Conservation (phyloP, 163 green algal species). For the Chlorella variabilis region DNA sequence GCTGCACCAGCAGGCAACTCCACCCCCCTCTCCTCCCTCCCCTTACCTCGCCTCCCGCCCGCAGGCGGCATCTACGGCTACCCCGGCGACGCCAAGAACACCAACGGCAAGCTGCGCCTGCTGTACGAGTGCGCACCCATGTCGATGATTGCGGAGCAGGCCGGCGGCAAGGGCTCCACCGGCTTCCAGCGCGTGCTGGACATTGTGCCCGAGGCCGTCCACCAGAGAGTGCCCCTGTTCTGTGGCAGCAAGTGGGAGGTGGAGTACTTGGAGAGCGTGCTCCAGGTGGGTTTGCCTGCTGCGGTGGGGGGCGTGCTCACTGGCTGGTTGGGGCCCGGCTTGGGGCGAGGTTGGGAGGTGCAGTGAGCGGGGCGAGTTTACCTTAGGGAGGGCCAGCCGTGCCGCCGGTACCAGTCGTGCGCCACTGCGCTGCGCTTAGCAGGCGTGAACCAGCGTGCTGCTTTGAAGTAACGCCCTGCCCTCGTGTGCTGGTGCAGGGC, state of each 20-base stretch:
- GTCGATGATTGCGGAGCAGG: conserved; percentile 96
- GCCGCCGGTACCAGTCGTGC: too few relatives aligned
- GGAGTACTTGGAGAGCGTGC: conserved; percentile 48
- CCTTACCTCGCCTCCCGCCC: neutral
- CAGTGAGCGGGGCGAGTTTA: too few relatives aligned
- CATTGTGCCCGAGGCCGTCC: conserved; percentile 86
- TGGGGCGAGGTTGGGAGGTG: too few relatives aligned
- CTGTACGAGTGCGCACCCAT: conserved; percentile 99
- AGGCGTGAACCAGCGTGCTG: neutral
- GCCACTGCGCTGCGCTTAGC: too few relatives aligned
- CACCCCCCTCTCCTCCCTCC: neutral
- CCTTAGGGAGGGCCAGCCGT: too few relatives aligned
- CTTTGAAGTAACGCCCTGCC: too few relatives aligned
- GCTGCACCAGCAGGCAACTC: neutral
- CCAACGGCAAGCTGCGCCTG: conserved; percentile 97
- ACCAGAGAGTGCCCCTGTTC: conserved; percentile 97
- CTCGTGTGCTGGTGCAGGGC: neutral
- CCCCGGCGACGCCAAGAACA: conserved; percentile 93
- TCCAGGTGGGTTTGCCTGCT: too few relatives aligned
- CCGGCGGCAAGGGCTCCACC: conserved; percentile 90
- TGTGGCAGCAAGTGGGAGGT: conserved; percentile 57
- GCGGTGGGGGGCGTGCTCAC: too few relatives aligned
- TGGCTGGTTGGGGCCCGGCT: too few relatives aligned
- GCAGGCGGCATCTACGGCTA: conserved; percentile 95
- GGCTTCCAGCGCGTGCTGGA: conserved; percentile 85